Conservation (phyloP, 257 asterid genomes). For the Solanum bukasovii region DNA sequence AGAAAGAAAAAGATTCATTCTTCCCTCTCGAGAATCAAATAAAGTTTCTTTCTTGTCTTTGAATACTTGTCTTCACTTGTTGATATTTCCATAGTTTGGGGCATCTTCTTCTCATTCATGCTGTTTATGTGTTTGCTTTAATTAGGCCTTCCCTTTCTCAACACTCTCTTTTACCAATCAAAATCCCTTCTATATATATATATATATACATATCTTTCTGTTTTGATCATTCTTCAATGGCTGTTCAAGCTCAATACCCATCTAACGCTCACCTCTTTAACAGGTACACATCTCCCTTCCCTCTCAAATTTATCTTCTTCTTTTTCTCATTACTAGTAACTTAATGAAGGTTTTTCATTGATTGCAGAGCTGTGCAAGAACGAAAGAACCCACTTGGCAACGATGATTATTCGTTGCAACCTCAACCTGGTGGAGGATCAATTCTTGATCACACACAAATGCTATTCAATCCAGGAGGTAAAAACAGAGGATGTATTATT, state of each 20-base stretch:
- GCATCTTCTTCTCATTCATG: constrained; percentile 16
- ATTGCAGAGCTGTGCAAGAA: constrained; percentile 21
- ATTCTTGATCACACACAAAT: constrained; percentile 24
- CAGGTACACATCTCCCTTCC: constrained; percentile 14
- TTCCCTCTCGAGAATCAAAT: background rate
- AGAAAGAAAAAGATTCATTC: background rate
- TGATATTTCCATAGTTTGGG: constrained; percentile 1
- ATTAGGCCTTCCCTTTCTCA: constrained; percentile 3
- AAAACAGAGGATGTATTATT: background rate
- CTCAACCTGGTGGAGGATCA: constrained; percentile 10
- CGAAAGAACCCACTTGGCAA: constrained; percentile 13
- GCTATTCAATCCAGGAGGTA: constrained; percentile 25
- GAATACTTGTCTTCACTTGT: background rate
- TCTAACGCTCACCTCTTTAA: constrained; percentile 27
- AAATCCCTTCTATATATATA: background rate
- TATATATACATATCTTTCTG: background rate
- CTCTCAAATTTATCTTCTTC: background rate
- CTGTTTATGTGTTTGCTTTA: constrained; percentile 24
- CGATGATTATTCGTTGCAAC: constrained; percentile 12
- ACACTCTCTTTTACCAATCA: background rate
- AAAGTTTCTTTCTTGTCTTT: background rate
- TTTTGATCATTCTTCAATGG: constrained; percentile 11
- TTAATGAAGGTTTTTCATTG: background rate
- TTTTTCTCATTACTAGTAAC: background rate
- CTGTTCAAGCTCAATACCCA: constrained; percentile 46